Evolutionary conservation across 2,329 filamentous ascomycete genomes (phyloP), one percentile per base, ranked within the genome.

Genomic region (Cadophora luteo-olivacea): DNA sequence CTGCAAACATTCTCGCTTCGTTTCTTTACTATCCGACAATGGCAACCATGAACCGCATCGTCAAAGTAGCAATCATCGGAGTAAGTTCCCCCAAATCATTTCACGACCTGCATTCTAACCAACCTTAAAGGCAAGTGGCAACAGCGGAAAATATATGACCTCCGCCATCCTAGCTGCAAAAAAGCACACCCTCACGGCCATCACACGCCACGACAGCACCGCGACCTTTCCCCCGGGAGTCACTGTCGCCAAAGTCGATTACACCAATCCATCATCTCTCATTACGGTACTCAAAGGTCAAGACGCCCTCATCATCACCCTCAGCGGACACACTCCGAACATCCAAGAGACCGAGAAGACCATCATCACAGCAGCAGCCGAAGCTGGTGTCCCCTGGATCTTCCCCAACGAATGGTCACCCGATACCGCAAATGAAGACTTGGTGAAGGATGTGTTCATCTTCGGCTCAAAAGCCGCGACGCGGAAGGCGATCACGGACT

Each of bases 291-390:
- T 90, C 3, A 75, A 79, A 41, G 86, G 80, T 67, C 85, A 89
- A 69, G 82, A 90, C 19, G 83, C 83, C 49, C 79, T 90, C 2
- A 79, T 89, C 72, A 88, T 89, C 66, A 87, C 86, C 7, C 75
- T 90, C 67, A 70, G 80, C 11, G 75, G 78, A 0, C 69, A 60
- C 0, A 85, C 84, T 0, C 80, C 84, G 0, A 76, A 69, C 0
- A 83, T 84, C 16, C 81, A 81, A 1, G 82, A 87, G 54, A 75
- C 73, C 64, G 85, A 85, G 69, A 29, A 32, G 8, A 19, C 25
- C 25, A 79, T 89, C 24, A 77, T 89, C 69, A 76, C 80, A 9
- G 87, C 87, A 0, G 87, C 87, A 0, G 84, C 82, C 4, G 82
- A 83, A 45, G 86, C 87, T 0, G 83, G 84, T 2, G 81, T 90